Percentiles rank a stretch among this genome's conserved stretches.
These are phyloP conservation scores for Trametes maxima DNA, from an alignment of 768 basidiomycete species.

Conservation along the genomic window DNA sequence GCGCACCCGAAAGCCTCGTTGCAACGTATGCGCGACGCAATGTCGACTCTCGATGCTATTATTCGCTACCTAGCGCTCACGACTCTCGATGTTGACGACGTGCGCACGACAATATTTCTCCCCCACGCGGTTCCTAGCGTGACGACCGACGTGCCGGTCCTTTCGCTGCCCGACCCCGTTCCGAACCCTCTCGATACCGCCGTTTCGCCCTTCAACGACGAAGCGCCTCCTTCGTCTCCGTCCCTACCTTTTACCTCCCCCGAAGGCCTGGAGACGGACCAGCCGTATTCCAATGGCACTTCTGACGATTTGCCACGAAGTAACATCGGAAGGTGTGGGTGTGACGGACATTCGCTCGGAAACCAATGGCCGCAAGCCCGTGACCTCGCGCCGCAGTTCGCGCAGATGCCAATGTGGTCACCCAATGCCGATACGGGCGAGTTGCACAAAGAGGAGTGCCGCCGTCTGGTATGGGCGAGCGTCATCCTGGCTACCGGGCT, in stretches of 20 bases:
- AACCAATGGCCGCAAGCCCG: slow-evolving; percentile 48
- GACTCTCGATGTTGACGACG: slow-evolving; percentile 58
- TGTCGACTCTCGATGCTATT: slow-evolving; percentile 65
- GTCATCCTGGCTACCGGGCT: slow-evolving; percentile 60
- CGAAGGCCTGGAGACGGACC: not conserved
- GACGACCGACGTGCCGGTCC: slow-evolving; percentile 23
- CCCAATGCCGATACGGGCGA: slow-evolving; percentile 49
- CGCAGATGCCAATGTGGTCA: slow-evolving; percentile 64
- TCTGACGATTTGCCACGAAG: too few species aligned
- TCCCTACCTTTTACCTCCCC: too few species aligned
- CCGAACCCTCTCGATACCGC: slow-evolving; percentile 45
- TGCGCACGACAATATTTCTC: slow-evolving; percentile 30
- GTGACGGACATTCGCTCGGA: slow-evolving; percentile 49
- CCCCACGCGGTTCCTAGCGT: slow-evolving; percentile 15
- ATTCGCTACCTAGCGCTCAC: slow-evolving; percentile 62
- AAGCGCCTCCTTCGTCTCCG: too few species aligned
- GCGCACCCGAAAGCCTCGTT: slow-evolving; percentile 62
- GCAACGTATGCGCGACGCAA: slow-evolving; percentile 53
- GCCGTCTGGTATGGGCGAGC: slow-evolving; percentile 73
- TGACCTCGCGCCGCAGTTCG: slow-evolving; percentile 63
- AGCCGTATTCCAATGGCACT: not conserved
- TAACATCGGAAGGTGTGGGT: too few species aligned
- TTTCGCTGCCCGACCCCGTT: slow-evolving; percentile 63
- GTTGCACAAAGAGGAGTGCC: slow-evolving; percentile 68
- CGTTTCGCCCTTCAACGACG: not conserved